phyloP scores from a whole-genome alignment of 129 eudicot species.

The Arctium minus region DNA sequence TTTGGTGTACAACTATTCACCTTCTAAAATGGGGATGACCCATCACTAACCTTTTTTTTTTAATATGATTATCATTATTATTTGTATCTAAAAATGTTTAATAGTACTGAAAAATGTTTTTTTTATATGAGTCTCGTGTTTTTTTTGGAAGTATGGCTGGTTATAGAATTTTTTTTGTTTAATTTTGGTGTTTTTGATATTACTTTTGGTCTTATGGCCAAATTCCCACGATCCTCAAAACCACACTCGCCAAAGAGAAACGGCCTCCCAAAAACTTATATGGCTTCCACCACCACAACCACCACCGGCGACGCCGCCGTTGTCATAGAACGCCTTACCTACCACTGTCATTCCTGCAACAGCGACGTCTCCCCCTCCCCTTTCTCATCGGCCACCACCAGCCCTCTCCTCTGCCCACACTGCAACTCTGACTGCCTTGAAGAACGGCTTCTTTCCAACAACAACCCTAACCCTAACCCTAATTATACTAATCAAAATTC shows the following conservation, averaged over 20 bases:
- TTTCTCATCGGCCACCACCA: background rate
- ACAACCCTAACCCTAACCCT: constrained; percentile 5
- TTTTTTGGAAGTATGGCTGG: too few relatives aligned
- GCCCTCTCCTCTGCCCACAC: background rate
- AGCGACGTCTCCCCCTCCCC: constrained; percentile 26
- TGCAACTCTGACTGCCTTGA: constrained; percentile 3
- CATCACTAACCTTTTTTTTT: too few relatives aligned
- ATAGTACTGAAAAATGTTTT: too few relatives aligned
- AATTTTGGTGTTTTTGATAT: too few relatives aligned
- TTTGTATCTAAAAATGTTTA: too few relatives aligned
- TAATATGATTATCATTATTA: too few relatives aligned
- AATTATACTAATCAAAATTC: background rate
- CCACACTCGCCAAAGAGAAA: background rate
- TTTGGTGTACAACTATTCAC: too few relatives aligned
- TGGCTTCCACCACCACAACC: constrained; percentile 1
- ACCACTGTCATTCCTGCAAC: constrained; percentile 43
- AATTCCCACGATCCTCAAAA: background rate
- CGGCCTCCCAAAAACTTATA: background rate
- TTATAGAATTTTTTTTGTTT: too few relatives aligned
- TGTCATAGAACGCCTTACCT: constrained; percentile 6
- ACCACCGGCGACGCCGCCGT: constrained; percentile 11
- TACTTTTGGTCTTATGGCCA: too few relatives aligned
- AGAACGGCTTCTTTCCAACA: background rate
- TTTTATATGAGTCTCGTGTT: too few relatives aligned
- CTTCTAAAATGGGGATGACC: too few relatives aligned